Evolutionary conservation across 495 filamentous ascomycete species (phyloP).

Genomic region (Pseudotulostoma volvatum): DNA sequence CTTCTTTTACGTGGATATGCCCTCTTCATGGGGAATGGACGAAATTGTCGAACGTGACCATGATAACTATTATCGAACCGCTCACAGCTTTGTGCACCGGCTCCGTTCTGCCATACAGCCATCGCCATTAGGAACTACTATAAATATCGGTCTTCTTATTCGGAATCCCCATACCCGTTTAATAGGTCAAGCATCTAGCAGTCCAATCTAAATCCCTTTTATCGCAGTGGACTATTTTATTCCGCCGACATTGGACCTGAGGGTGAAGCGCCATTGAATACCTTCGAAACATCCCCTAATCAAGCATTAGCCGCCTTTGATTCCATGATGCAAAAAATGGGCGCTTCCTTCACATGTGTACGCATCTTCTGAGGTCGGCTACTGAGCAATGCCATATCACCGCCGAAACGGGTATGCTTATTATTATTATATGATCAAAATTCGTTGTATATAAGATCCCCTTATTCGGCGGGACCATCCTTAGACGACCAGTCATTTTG

Average conservation of each 20-base stretch:
- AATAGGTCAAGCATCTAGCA: neutral
- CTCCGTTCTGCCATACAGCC: neutral
- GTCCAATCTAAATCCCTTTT: neutral
- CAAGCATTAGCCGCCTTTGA: neutral
- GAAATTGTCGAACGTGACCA: neutral
- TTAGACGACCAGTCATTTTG: too few species aligned
- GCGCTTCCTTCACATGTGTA: too few species aligned
- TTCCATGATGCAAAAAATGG: neutral
- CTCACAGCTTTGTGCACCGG: neutral
- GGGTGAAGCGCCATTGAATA: neutral
- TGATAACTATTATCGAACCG: neutral
- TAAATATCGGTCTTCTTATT: too few species aligned
- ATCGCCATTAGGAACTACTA: too few species aligned
- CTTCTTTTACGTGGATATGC: neutral
- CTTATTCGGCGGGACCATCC: neutral
- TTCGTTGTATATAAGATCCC: too few species aligned
- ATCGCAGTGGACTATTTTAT: too few species aligned
- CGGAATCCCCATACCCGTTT: neutral
- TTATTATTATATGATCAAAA: too few species aligned
- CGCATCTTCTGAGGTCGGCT: neutral
- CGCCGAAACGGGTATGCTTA: neutral
- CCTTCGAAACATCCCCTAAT: neutral
- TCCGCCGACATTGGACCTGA: neutral
- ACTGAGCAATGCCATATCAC: neutral
- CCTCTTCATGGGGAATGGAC: neutral